phyloP scores from a whole-genome alignment of 257 asterid species.

The Scutellaria baicalensis region DNA sequence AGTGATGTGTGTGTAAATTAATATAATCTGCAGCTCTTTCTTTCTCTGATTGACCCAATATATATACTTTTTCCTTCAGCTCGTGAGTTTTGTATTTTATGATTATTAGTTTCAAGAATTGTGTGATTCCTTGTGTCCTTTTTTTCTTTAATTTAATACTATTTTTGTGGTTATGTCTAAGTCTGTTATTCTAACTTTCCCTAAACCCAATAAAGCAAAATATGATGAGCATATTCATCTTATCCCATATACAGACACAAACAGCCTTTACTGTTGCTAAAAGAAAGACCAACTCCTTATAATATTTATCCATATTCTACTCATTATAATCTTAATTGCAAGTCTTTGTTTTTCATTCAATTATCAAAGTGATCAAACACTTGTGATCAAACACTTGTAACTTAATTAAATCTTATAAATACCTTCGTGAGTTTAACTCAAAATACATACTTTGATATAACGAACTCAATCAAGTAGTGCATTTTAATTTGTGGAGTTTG shows the following conservation, averaged over 20 bases:
- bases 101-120: background rate
- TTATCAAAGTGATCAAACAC: too few species aligned
- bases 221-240: constrained; percentile 23
- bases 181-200: constrained; percentile 22
- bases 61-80: constrained; percentile 12
- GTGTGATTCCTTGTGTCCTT: constrained; percentile 21
- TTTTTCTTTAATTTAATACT: background rate
- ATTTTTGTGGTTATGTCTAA: background rate
- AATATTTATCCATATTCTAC: background rate
- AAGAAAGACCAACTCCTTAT: constrained; percentile 12
- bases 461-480: too few species aligned
- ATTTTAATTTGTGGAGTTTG: too few species aligned
- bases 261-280: constrained; percentile 39
- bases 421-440: too few species aligned
- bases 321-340: background rate
- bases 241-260: constrained; percentile 28
- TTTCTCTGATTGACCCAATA: constrained; percentile 9
- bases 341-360: background rate
- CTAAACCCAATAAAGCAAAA: constrained; percentile 38
- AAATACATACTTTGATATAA: too few species aligned
- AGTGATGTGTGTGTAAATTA: background rate
- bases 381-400: too few species aligned
- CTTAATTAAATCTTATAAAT: too few species aligned
- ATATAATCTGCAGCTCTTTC: background rate
- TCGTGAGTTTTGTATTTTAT: background rate